phyloP scores from a whole-genome alignment of 495 filamentous ascomycete genomes.

The Articulospora tetracladia region DNA sequence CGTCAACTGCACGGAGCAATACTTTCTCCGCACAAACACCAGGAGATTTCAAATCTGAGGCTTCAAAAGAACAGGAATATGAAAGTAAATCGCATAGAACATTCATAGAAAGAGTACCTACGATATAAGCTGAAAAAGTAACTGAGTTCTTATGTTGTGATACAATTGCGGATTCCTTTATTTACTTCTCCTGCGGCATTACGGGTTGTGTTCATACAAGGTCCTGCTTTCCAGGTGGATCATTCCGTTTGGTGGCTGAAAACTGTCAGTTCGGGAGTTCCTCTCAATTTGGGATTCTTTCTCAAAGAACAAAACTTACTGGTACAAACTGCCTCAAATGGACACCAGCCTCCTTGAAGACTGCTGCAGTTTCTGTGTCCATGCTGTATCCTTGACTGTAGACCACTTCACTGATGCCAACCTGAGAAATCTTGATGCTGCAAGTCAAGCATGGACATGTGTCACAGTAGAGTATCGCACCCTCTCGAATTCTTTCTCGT shows the following conservation, averaged over 20 bases:
- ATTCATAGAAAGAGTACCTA: too few relatives aligned
- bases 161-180: background rate
- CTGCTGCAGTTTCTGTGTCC: constrained; percentile 78
- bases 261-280: constrained; percentile 11
- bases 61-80: too few relatives aligned
- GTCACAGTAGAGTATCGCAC: constrained; percentile 85
- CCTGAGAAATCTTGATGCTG: constrained; percentile 94
- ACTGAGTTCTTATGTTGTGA: too few relatives aligned
- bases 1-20: too few relatives aligned
- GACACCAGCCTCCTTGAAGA: constrained; percentile 74
- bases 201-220: constrained; percentile 3
- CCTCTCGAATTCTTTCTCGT: constrained; percentile 72
- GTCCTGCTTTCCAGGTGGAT: constrained; percentile 45
- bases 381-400: constrained; percentile 92
- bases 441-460: constrained; percentile 99
- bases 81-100: too few relatives aligned
- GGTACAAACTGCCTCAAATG: constrained; percentile 76
- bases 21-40: too few relatives aligned
- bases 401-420: constrained; percentile 92
- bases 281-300: too few relatives aligned
- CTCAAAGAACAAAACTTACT: constrained; percentile 44
- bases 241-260: constrained; percentile 47
- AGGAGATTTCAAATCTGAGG: too few relatives aligned
- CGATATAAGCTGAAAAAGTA: too few relatives aligned
- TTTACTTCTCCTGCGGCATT: background rate